Percentiles rank a stretch among this genome's conserved stretches.
Conservation (phyloP, 768 basidiomycete species). For the Russula brevipes region DNA sequence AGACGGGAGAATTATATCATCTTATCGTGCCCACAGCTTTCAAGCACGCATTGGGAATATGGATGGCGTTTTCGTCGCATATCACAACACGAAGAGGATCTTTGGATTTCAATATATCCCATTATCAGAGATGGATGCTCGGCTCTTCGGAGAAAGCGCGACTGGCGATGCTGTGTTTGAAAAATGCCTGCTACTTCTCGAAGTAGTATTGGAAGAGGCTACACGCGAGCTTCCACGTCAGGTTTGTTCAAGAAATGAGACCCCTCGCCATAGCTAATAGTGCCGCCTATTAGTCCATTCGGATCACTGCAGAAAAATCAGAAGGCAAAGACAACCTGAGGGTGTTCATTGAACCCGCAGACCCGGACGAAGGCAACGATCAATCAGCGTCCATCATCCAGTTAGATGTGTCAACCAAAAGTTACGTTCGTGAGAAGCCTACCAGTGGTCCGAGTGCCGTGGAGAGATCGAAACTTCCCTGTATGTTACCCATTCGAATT, state of each 20-base stretch:
- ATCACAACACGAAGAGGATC: slow-evolving; percentile 79
- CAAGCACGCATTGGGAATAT: slow-evolving; percentile 95
- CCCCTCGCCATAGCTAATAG: slow-evolving; percentile 3
- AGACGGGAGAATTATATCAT: not conserved
- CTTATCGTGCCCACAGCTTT: slow-evolving; percentile 48
- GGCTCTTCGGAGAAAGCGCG: slow-evolving; percentile 59
- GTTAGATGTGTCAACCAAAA: slow-evolving; percentile 47
- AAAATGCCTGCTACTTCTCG: slow-evolving; percentile 66
- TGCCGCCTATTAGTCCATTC: slow-evolving; percentile 42
- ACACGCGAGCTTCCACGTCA: slow-evolving; percentile 56
- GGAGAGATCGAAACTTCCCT: slow-evolving; percentile 29
- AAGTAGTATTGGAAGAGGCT: slow-evolving; percentile 57
- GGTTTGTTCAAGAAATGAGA: slow-evolving; percentile 39
- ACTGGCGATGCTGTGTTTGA: slow-evolving; percentile 73
- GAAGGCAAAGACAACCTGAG: slow-evolving; percentile 42
- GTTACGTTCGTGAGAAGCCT: slow-evolving; percentile 39
- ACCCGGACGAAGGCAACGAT: slow-evolving; percentile 39
- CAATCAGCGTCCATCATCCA: slow-evolving; percentile 45
- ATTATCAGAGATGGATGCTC: slow-evolving; percentile 79
- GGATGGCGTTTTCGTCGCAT: slow-evolving; percentile 89
- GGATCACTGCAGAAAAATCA: slow-evolving; percentile 56
- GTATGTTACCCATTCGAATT: slow-evolving; percentile 28
- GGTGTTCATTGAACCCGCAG: slow-evolving; percentile 62
- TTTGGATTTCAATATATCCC: slow-evolving; percentile 95
- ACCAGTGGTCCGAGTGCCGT: slow-evolving; percentile 37